Percentiles rank a stretch among this genome's conserved stretches.
phyloP scores from a whole-genome alignment of 2,329 filamentous ascomycete genomes.

The Fusarium sp. region DNA sequence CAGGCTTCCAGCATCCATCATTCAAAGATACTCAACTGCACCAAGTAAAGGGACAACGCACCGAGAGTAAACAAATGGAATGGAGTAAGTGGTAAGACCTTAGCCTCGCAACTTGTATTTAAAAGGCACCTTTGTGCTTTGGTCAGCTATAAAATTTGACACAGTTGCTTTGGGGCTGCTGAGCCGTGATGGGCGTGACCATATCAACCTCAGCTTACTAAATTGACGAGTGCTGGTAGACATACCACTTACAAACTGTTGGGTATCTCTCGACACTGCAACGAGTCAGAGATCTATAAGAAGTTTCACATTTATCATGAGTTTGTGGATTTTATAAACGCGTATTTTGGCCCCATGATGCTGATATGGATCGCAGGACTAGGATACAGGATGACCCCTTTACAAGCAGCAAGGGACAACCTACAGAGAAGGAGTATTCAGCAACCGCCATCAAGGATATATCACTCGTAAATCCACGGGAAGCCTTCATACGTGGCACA shows the following conservation, averaged over 20 bases:
- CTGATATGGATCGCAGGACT: background rate
- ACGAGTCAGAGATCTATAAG: too few species aligned
- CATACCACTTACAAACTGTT: background rate
- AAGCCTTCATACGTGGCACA: slow-evolving; percentile 46
- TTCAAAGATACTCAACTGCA: background rate
- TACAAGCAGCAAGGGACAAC: slow-evolving; percentile 33
- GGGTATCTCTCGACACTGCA: background rate
- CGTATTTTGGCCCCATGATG: background rate
- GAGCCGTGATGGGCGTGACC: background rate
- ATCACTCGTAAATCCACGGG: slow-evolving; percentile 48
- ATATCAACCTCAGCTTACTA: background rate
- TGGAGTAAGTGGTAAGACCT: background rate
- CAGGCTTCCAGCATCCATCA: background rate
- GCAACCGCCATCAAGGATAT: slow-evolving; percentile 48
- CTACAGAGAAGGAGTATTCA: slow-evolving; percentile 21
- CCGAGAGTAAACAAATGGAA: background rate
- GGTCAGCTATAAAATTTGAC: background rate
- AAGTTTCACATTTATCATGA: background rate
- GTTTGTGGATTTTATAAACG: background rate
- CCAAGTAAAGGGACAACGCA: background rate
- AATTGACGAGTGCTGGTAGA: background rate
- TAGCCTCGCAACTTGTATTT: background rate
- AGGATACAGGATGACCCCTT: slow-evolving; percentile 41
- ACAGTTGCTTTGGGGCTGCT: background rate
- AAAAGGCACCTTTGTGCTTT: background rate